Conservation (phyloP, 306 rosid species). For the Acacia crassicarpa region DNA sequence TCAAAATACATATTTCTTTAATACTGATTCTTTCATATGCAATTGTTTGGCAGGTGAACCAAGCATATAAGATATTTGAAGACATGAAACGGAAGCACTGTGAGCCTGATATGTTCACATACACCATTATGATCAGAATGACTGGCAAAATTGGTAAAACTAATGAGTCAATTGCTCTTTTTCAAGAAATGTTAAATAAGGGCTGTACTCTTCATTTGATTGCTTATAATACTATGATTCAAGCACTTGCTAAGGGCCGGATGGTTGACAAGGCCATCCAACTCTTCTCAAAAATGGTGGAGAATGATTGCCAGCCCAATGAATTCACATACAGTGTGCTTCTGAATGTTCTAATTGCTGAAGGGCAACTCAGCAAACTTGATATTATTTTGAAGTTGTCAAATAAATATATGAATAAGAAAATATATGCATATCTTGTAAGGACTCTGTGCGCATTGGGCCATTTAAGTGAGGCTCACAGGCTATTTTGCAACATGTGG, state of each 20-base stretch:
- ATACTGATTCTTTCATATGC: conserved; percentile 45
- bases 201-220: conserved; percentile 68
- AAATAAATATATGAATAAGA: conserved; percentile 56
- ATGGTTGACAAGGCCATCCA: conserved; percentile 74
- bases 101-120: conserved; percentile 78
- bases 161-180: conserved; percentile 52
- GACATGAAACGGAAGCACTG: conserved; percentile 89
- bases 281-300: conserved; percentile 77
- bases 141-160: conserved; percentile 65
- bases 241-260: conserved; percentile 75
- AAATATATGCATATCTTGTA: conserved; percentile 71
- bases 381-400: conserved; percentile 65
- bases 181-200: conserved; percentile 66
- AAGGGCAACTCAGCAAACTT: conserved; percentile 77
- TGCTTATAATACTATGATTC: conserved; percentile 76
- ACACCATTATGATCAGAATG: conserved; percentile 93
- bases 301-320: conserved; percentile 72
- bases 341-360: conserved; percentile 67
- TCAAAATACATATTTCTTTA: neutral
- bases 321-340: conserved; percentile 78
- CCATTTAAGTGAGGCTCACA: conserved; percentile 83
- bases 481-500: conserved; percentile 94
- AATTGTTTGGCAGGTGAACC: conserved; percentile 64
- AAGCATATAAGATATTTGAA: conserved; percentile 68
- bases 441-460: conserved; percentile 80